A percentile compares a stretch with the other conserved stretches of the same genome.
Evolutionary conservation across 805 yeast genomes (phyloP).

Genomic region (Candida anglica): DNA sequence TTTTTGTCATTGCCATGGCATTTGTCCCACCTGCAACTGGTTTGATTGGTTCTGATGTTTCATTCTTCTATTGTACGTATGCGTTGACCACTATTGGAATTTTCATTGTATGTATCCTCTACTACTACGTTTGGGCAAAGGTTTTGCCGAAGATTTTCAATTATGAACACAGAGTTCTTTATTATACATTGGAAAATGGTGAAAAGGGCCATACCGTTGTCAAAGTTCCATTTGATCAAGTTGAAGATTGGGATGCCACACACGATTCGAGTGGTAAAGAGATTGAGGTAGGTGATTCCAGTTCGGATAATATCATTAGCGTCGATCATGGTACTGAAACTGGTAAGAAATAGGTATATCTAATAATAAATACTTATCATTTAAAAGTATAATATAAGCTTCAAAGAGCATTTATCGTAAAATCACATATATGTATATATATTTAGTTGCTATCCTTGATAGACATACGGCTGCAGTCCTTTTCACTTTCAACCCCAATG

Average conservation of each 20-base stretch:
- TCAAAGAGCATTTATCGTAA: too few species aligned
- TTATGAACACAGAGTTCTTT: slow-evolving; percentile 27
- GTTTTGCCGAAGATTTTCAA: slow-evolving; percentile 28
- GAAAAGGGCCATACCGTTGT: slow-evolving; percentile 37
- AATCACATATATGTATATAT: too few species aligned
- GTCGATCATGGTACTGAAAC: not conserved
- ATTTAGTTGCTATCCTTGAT: slow-evolving; percentile 1
- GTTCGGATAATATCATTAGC: not conserved
- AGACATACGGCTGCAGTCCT: not conserved
- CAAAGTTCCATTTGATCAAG: slow-evolving; percentile 24
- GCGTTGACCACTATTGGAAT: slow-evolving; percentile 36
- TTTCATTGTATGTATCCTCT: slow-evolving; percentile 23
- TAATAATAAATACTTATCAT: too few species aligned
- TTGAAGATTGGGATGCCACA: slow-evolving; percentile 28
- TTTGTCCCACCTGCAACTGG: slow-evolving; percentile 39
- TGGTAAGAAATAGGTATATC: too few species aligned
- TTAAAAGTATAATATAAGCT: too few species aligned
- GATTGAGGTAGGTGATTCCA: slow-evolving; percentile 1
- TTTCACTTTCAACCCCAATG: slow-evolving; percentile 1
- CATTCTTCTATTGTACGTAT: slow-evolving; percentile 40
- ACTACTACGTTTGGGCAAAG: slow-evolving; percentile 33
- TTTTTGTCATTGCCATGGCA: slow-evolving; percentile 39
- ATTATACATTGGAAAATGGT: slow-evolving; percentile 30
- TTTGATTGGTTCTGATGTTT: slow-evolving; percentile 37
- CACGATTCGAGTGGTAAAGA: slow-evolving; percentile 13